Evolutionary conservation across 2,329 filamentous ascomycete genomes (phyloP), one percentile per base, ranked within the genome.

Genomic region (Celoporthe dispersa): DNA sequence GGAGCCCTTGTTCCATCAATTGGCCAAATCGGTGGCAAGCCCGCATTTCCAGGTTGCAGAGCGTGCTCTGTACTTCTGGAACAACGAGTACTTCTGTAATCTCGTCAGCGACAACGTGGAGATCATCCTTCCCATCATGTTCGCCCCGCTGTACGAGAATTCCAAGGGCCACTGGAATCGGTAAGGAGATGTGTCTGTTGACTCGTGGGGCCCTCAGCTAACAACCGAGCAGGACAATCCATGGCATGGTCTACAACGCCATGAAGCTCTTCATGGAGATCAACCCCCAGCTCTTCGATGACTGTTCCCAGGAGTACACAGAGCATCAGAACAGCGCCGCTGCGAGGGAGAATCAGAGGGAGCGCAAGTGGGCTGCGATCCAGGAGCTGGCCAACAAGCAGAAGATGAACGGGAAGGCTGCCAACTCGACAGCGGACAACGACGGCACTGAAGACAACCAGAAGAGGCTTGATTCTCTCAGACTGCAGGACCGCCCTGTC

Each of bases 241-340:
- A 99, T 78, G 96, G 96, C 79, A 98, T 99, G 95, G 96, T 99
- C 14, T 98, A 98, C 81, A 99, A 98, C 77, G 96, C 96, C 69
- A 98, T 99, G 96, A 99, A 99, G 81, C 88, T 99, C 51, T 99
- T 99, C 81, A 99, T 99, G 96, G 96, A 99, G 80, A 98, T 99
- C 77, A 98, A 98, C 80, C 96, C 96, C 12, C 94, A 98, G 80
- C 88, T 99, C 31, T 99, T 99, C 77, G 96, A 99, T 76, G 96
- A 99, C 79, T 99, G 96, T 82, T 98, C 96, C 48, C 95, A 98
- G 78, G 94, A 98, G 74, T 99, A 99, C 81, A 97, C 94, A 6
- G 95, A 98, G 80, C 92, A 96, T 77, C 95, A 98, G 81, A 97
- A 97, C 81, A 96, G 89, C 73, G 94, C 94, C 3, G 90, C 92